A percentile compares a stretch with the other conserved stretches of the same genome.
These are phyloP conservation scores for Penicillium sp. DNA, from an alignment of 2,329 filamentous ascomycete species.

Conservation along the genomic window DNA sequence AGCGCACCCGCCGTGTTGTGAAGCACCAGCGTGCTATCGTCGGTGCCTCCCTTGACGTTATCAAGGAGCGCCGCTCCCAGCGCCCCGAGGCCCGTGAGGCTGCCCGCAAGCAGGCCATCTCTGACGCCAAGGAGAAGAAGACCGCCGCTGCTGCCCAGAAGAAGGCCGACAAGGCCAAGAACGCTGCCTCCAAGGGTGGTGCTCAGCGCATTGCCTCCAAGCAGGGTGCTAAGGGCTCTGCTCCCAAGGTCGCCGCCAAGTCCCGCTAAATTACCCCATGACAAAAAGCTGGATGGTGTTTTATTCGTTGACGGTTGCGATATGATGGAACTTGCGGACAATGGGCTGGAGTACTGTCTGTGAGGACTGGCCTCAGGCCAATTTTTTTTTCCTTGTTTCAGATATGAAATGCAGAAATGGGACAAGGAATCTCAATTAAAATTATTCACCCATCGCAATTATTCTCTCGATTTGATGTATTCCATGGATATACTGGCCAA, in stretches of 20 bases:
- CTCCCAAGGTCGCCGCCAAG: conserved; percentile 79
- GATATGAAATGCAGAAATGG: conserved; percentile 27
- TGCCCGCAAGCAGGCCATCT: conserved; percentile 85
- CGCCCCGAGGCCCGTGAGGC: conserved; percentile 94
- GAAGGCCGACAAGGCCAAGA: conserved; percentile 99
- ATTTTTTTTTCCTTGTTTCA: conserved; percentile 23
- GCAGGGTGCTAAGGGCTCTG: conserved; percentile 92
- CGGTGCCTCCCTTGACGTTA: conserved; percentile 97
- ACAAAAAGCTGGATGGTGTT: conserved; percentile 29
- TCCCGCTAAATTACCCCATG: conserved; percentile 65
- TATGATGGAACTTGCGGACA: conserved; percentile 29
- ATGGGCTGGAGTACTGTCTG: conserved; percentile 30
- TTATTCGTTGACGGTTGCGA: conserved; percentile 26
- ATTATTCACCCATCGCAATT: conserved; percentile 19
- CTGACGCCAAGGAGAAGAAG: conserved; percentile 99
- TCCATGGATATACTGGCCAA: neutral
- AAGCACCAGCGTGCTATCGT: conserved; percentile 99
- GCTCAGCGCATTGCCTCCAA: conserved; percentile 83
- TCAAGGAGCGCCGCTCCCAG: conserved; percentile 96
- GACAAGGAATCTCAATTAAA: conserved; percentile 28
- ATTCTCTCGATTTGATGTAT: neutral
- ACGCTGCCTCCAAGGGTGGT: conserved; percentile 76
- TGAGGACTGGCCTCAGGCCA: conserved; percentile 23
- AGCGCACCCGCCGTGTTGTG: conserved; percentile 95
- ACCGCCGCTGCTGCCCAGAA: conserved; percentile 80